These are phyloP conservation scores for Psilocybe sp. DNA, from an alignment of 768 basidiomycete genomes.

Conservation along the genomic window DNA sequence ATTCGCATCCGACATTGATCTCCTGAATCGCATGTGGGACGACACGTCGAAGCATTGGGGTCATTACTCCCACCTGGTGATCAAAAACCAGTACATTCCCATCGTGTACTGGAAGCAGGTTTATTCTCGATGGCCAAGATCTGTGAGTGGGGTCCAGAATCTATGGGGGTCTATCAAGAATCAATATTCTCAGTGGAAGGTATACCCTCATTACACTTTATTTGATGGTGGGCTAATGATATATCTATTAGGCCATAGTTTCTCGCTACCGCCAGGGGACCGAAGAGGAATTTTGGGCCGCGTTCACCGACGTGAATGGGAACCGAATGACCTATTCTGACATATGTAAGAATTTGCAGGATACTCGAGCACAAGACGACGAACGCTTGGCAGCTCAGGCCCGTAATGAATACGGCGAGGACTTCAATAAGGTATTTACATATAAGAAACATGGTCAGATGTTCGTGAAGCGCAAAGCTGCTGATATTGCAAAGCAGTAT, in stretches of 20 bases:
- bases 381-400: constrained; percentile 1
- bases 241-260: background rate
- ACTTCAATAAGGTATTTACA: constrained; percentile 4
- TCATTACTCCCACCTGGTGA: constrained; percentile 11
- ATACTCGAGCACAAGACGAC: background rate
- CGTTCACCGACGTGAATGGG: background rate
- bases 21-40: constrained; percentile 25
- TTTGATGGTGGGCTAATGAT: too few species aligned
- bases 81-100: constrained; percentile 10
- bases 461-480: background rate
- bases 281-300: background rate
- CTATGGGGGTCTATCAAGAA: too few species aligned
- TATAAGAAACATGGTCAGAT: constrained; percentile 2
- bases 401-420: constrained; percentile 1
- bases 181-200: too few species aligned
- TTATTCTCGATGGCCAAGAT: too few species aligned
- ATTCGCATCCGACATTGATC: constrained; percentile 17
- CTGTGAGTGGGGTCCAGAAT: too few species aligned
- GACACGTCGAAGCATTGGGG: constrained; percentile 18
- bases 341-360: background rate
- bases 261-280: background rate
- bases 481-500: constrained; percentile 7
- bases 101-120: constrained; percentile 17
- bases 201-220: too few species aligned
- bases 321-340: background rate